Evolutionary conservation across 495 filamentous ascomycete genomes (phyloP).

Genomic region (Daldinia decipiens): DNA sequence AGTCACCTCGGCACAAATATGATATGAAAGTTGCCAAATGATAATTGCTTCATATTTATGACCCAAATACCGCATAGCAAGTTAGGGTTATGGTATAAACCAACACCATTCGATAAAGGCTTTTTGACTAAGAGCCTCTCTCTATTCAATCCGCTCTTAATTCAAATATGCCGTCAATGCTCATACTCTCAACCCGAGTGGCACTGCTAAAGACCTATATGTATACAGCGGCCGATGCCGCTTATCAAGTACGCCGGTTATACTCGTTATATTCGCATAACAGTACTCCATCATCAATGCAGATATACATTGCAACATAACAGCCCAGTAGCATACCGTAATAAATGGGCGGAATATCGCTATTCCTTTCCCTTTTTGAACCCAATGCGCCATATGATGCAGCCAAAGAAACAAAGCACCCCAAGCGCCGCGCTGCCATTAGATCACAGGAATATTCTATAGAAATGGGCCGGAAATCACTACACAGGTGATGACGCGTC

Average conservation of each 20-base stretch:
- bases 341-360: slow-evolving; percentile 2
- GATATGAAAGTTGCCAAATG: not conserved
- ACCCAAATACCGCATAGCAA: not conserved
- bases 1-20: not conserved
- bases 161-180: slow-evolving; percentile 22
- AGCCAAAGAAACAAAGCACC: slow-evolving; percentile 29
- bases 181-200: slow-evolving; percentile 12
- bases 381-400: slow-evolving; percentile 43
- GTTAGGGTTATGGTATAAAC: not conserved
- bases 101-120: not conserved
- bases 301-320: slow-evolving; percentile 3
- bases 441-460: slow-evolving; percentile 33
- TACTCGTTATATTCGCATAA: slow-evolving; percentile 3
- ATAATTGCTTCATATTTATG: slow-evolving; percentile 3
- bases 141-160: slow-evolving; percentile 5
- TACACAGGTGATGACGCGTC: slow-evolving; percentile 34
- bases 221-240: slow-evolving; percentile 21
- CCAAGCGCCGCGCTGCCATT: slow-evolving; percentile 46
- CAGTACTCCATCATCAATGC: slow-evolving; percentile 9
- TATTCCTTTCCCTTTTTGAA: slow-evolving; percentile 24
- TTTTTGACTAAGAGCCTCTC: not conserved
- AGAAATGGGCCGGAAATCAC: not conserved
- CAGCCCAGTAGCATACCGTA: slow-evolving; percentile 3
- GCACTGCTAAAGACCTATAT: slow-evolving; percentile 21
- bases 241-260: slow-evolving; percentile 9